Evolutionary conservation across 2,329 filamentous ascomycete species (phyloP).

Genomic region (Ascosphaera apis): DNA sequence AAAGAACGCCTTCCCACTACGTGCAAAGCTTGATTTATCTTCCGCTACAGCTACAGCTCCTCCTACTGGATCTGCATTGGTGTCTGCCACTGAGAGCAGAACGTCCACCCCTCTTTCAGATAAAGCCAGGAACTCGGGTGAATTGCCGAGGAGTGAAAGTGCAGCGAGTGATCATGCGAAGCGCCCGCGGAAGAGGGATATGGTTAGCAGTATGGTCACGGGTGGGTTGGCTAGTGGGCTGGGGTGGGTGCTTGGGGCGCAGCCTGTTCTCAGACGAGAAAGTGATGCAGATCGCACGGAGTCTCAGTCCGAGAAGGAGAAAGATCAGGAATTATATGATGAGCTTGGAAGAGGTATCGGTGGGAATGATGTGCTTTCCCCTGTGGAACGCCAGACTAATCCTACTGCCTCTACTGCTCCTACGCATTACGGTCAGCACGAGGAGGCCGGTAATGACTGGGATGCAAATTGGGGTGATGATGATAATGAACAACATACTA

Average conservation of each 20-base stretch:
- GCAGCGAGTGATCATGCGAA: slow-evolving; percentile 10
- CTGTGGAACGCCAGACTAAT: neutral
- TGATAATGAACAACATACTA: too few species aligned
- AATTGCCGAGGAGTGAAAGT: too few species aligned
- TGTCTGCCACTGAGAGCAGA: slow-evolving; percentile 5
- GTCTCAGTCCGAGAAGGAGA: neutral
- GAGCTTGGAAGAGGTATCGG: neutral
- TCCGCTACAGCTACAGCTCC: neutral
- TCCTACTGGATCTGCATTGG: slow-evolving; percentile 1
- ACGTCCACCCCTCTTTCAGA: neutral
- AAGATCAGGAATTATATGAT: neutral
- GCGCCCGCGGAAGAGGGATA: slow-evolving; percentile 24
- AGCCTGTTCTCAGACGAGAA: slow-evolving; percentile 14
- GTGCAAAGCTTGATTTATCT: slow-evolving; percentile 2
- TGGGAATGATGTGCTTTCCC: neutral
- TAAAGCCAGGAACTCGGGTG: too few species aligned
- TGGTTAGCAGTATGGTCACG: slow-evolving; percentile 41
- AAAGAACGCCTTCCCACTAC: slow-evolving; percentile 24
- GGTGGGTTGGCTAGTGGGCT: slow-evolving; percentile 38
- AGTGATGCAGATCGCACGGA: too few species aligned
- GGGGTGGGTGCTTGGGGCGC: slow-evolving; percentile 39
- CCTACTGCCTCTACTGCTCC: neutral
- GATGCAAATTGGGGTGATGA: too few species aligned
- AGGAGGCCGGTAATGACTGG: too few species aligned
- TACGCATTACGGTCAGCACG: too few species aligned